Evolutionary conservation across 371 early-diverging fungal species (phyloP), one percentile per base, ranked within the genome.

Genomic region (Mucor irregularis): DNA sequence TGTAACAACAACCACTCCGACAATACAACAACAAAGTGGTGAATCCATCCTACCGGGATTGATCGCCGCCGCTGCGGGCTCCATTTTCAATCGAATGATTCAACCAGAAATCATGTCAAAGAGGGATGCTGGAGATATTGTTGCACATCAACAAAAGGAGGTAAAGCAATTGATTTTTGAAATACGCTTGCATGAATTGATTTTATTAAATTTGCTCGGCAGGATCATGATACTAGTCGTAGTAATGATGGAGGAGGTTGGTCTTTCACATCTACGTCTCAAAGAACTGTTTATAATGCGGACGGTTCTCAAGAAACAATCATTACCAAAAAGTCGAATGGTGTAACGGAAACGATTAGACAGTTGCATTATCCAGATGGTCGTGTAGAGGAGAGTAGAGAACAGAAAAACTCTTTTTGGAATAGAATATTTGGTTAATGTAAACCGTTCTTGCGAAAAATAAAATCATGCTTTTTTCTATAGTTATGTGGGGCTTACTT

Each of bases 241-340:
- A 34, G 17, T 7, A 28, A 39, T 39, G 10, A 30, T 34, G 35
- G 4, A 34, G 49, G 37, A n/a, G 45, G 48, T 3, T 76, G 70
- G 70, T 53, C 61, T 21, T 76, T 66, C 42, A 58, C 59, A 1
- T 66, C 69, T 5, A 62, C 69, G 1, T 69, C 76, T 4, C 58
- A 61, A 28, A 58, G 67, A 21, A 61, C 69, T 13, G 37, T 62
- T 5, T 39, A 63, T 33, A 43, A 56, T 7, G 61, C 73, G 1
- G 73, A 76, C 50, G 77, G 77, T 1, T 67, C 71, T 3, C 65
- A 73, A 48, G 66, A 71, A 56, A 68, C 73, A 0, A 51, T 55
- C 5, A 61, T 49, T 2, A 71, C 71, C 0, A 61, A 57, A 4
- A 66, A 66, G 13, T 35, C 44, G 5, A 73, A 76, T 22, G 77